Evolutionary conservation across 139 green algal genomes (phyloP), one percentile per base, ranked within the genome.

Genomic region (Coelastrella sp.): DNA sequence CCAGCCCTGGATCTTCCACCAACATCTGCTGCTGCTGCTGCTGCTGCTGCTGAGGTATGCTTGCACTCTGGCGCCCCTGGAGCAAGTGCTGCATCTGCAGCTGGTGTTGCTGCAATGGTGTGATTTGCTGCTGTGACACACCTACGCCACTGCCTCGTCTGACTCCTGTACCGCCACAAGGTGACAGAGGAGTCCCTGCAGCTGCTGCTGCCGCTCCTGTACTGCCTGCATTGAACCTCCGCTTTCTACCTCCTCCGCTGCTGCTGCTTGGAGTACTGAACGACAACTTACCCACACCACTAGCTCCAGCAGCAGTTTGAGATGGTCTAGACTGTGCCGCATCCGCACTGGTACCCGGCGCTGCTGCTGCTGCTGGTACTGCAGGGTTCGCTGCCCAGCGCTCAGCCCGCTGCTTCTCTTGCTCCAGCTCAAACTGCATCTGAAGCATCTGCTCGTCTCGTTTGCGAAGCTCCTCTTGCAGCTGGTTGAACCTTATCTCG

Each of bases 321-420:
- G n/a, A n/a, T n/a, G n/a, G n/a, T n/a, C n/a, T n/a, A n/a, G 34
- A 19, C 32, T 41, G 40, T 51, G 19, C 23, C 74, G 21, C 27
- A 30, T 5, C 27, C 50, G 34, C n/a, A n/a, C 6, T 59, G 45
- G 73, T 32, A 66, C 43, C 73, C 48, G 48, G 15, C 48, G 73
- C 73, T 68, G 73, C 73, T 81, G 75, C 75, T 71, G 75, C 7
- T 64, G 75, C 51, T 69, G 75, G 34, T 68, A 50, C 73, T 81
- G 75, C 37, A 38, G 75, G 15, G 75, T 82, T 7, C 23, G 35
- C 75, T 69, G 75, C 53, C 37, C 27, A 53, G 37, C 75, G 75
- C 34, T 82, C 40, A 27, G 53, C 25, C 2, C 75, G 75, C 75
- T 82, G 75, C 75, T 53, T 69, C 6, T 82, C 75, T 6, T 82